Conservation (phyloP, 2,329 filamentous ascomycete species). For the Penicillium crustosum region DNA sequence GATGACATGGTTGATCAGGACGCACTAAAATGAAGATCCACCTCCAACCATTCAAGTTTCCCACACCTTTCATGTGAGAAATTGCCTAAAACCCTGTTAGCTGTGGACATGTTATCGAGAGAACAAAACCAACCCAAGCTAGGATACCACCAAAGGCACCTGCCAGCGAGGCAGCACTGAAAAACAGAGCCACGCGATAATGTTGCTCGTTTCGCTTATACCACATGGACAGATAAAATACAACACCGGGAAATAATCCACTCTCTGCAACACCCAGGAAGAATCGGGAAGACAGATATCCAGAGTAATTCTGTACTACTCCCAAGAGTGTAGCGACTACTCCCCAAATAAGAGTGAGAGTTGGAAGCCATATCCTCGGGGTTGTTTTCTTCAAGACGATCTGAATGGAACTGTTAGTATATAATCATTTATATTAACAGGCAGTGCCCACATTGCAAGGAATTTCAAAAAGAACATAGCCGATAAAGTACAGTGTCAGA, state of each 20-base stretch:
- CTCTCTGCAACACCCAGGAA: conserved; percentile 55
- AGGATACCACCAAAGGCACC: conserved; percentile 63
- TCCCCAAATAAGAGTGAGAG: conserved; percentile 50
- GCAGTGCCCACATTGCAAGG: conserved; percentile 37
- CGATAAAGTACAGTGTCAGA: conserved; percentile 41
- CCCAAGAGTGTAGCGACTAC: conserved; percentile 53
- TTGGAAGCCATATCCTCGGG: conserved; percentile 42
- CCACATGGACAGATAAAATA: conserved; percentile 63
- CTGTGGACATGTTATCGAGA: neutral
- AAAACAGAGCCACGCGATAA: conserved; percentile 52
- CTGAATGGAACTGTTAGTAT: neutral
- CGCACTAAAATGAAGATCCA: conserved; percentile 63
- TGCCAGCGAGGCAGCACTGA: conserved; percentile 57
- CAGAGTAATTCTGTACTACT: conserved; percentile 49
- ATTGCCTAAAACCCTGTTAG: conserved; percentile 43
- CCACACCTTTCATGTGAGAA: conserved; percentile 48
- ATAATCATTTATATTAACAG: neutral
- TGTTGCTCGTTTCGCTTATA: conserved; percentile 47
- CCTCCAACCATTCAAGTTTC: conserved; percentile 57
- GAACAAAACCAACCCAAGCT: conserved; percentile 43
- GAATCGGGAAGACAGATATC: conserved; percentile 51
- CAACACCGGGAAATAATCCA: conserved; percentile 55
- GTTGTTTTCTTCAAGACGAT: conserved; percentile 41
- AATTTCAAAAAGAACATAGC: conserved; percentile 42
- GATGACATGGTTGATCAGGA: neutral